Percentiles rank a stretch among this genome's conserved stretches.
Conservation (phyloP, 1,284 basidiomycete species). For the Moniliella sp. region DNA sequence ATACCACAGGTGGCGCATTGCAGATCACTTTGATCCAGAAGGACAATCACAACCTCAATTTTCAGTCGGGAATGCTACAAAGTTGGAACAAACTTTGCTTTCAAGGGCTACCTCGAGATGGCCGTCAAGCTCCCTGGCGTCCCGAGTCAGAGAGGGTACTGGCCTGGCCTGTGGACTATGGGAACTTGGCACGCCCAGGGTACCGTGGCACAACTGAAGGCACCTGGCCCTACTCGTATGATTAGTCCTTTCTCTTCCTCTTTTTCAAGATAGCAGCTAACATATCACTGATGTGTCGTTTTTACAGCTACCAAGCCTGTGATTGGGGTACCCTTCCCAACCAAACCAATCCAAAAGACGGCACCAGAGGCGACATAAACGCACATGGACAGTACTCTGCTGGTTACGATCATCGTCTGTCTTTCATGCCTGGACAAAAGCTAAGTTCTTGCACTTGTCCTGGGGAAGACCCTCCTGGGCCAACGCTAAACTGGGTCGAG, state of each 20-base stretch:
- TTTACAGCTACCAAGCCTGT: slow-evolving; percentile 9
- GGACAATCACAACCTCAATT: slow-evolving; percentile 20
- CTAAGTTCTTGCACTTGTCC: slow-evolving; percentile 21
- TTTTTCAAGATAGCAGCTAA: too few relatives aligned
- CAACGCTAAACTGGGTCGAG: slow-evolving; percentile 33
- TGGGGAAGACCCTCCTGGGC: slow-evolving; percentile 21
- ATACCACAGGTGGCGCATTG: slow-evolving; percentile 17
- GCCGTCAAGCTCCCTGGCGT: slow-evolving; percentile 36
- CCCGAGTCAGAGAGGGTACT: slow-evolving; percentile 35
- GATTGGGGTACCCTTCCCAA: slow-evolving; percentile 23
- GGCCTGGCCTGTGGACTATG: slow-evolving; percentile 33
- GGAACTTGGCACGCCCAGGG: slow-evolving; percentile 12
- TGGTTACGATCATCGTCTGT: slow-evolving; percentile 16
- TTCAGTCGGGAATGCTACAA: slow-evolving; percentile 30
- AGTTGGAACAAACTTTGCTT: slow-evolving; percentile 34
- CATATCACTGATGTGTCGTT: too few relatives aligned
- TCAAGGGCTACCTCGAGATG: slow-evolving; percentile 34
- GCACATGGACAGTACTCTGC: slow-evolving; percentile 17
- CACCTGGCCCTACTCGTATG: slow-evolving; percentile 35
- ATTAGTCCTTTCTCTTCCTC: slow-evolving; percentile 24
- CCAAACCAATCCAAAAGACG: too few relatives aligned
- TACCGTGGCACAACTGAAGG: slow-evolving; percentile 28
- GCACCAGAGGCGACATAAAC: too few relatives aligned
- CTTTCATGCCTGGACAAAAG: slow-evolving; percentile 19
- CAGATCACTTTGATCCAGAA: slow-evolving; percentile 17